Evolutionary conservation across 176 grass and related monocot species (phyloP).

Genomic region (Carex parvula): DNA sequence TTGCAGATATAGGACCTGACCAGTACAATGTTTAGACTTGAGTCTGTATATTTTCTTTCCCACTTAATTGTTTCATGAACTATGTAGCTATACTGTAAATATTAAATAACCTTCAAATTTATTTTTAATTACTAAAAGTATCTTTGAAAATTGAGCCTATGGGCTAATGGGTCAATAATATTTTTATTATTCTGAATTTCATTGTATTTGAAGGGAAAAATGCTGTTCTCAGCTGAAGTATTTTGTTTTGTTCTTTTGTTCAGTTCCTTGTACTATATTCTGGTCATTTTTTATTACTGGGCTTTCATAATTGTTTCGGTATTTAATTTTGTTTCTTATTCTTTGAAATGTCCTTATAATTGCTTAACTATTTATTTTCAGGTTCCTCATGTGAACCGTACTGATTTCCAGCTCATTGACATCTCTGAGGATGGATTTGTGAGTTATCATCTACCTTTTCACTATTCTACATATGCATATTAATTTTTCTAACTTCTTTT

Average conservation of each 20-base stretch:
- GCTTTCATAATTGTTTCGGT: neutral
- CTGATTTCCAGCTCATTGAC: slow-evolving; percentile 91
- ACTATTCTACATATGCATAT: neutral
- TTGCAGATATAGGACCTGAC: neutral
- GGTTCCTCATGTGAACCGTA: slow-evolving; percentile 88
- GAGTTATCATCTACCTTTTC: slow-evolving; percentile 19
- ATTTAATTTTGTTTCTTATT: neutral
- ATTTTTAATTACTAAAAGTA: neutral
- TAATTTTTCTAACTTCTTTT: neutral
- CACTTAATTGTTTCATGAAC: neutral
- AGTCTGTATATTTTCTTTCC: neutral
- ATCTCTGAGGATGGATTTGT: slow-evolving; percentile 99
- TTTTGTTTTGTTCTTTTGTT: neutral
- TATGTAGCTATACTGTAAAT: neutral
- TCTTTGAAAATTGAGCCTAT: neutral
- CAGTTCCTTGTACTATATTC: neutral
- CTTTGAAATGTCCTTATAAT: neutral
- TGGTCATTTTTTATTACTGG: neutral
- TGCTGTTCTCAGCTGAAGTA: neutral
- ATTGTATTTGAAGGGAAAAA: neutral
- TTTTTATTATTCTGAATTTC: neutral
- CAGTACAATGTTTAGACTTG: neutral
- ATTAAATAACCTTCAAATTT: neutral
- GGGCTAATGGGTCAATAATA: neutral
- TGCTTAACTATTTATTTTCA: slow-evolving; percentile 21